phyloP scores from a whole-genome alignment of 257 asterid genomes.

The Solanum etuberosum region DNA sequence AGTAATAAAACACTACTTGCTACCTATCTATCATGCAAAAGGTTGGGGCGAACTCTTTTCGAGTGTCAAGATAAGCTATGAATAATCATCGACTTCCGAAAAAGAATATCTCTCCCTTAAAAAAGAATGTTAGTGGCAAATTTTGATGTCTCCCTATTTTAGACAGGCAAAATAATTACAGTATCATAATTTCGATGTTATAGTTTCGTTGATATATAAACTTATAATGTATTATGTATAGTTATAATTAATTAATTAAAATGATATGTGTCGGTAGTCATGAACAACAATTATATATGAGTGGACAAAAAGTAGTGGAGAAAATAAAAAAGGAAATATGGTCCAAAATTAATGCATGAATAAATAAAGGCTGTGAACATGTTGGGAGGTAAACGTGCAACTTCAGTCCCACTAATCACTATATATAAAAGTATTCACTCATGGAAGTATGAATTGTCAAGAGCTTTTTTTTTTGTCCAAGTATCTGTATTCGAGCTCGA shows the following conservation, averaged over 20 bases:
- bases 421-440: not conserved
- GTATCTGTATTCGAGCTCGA: no score
- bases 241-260: not conserved
- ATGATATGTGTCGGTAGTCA: not conserved
- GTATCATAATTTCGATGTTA: not conserved
- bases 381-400: not conserved
- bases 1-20: no score
- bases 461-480: not conserved
- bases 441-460: not conserved
- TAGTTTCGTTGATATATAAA: not conserved
- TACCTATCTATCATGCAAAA: no score
- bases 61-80: no score
- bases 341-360: not conserved
- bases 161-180: not conserved
- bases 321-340: not conserved
- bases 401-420: not conserved
- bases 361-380: not conserved
- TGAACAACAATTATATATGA: not conserved
- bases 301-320: not conserved
- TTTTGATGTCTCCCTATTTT: not conserved
- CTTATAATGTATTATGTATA: not conserved
- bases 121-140: not conserved
- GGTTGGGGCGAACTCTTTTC: no score
- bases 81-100: no score
- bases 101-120: not conserved